phyloP scores from a whole-genome alignment of 169 alveolate species.

The Plasmodium sp. region DNA sequence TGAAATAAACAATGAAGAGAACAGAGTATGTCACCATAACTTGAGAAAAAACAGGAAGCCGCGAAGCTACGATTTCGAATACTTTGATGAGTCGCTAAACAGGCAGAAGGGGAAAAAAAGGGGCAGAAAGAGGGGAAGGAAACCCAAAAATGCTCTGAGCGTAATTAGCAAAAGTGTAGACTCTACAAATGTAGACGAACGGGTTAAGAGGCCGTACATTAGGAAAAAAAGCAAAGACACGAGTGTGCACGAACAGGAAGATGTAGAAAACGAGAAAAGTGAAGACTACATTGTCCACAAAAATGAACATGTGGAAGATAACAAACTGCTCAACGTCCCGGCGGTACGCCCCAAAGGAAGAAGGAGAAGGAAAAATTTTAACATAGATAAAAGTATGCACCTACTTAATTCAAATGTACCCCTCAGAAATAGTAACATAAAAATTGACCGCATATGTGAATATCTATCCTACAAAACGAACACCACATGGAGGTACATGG shows the following conservation, averaged over 20 bases:
- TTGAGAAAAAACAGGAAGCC: conserved; percentile 71
- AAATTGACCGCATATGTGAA: conserved; percentile 63
- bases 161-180: background rate
- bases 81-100: conserved; percentile 32
- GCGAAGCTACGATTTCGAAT: conserved; percentile 62
- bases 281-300: background rate
- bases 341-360: background rate
- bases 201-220: background rate
- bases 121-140: conserved; percentile 46
- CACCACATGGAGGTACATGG: conserved; percentile 67
- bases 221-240: conserved; percentile 7
- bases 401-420: conserved; percentile 43
- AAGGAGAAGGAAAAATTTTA: conserved; percentile 23
- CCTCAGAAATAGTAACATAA: conserved; percentile 45
- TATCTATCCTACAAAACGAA: conserved; percentile 37
- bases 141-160: background rate
- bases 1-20: conserved; percentile 49
- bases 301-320: background rate
- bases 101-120: conserved; percentile 7
- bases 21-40: conserved; percentile 33
- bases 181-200: background rate
- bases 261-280: background rate
- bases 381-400: conserved; percentile 18
- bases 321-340: background rate
- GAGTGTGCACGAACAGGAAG: background rate